Percentiles rank a stretch among this genome's conserved stretches.
phyloP scores from a whole-genome alignment of 495 filamentous ascomycete genomes.

The Penicillium cinerascens region DNA sequence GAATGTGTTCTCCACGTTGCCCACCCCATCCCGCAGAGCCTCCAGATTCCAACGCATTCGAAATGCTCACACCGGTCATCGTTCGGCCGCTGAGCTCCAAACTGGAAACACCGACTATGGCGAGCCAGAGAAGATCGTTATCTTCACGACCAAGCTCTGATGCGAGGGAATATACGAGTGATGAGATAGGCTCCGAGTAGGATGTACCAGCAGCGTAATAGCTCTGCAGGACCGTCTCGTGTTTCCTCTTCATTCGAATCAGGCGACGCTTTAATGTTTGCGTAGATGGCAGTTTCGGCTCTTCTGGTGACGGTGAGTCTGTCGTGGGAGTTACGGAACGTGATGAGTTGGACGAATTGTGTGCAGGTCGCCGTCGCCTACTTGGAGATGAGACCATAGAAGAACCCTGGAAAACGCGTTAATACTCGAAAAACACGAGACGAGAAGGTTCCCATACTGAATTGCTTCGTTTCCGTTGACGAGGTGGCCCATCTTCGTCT shows the following conservation, averaged over 20 bases:
- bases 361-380: conserved; percentile 32
- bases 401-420: conserved; percentile 52
- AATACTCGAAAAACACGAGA: conserved; percentile 5
- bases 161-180: conserved; percentile 87
- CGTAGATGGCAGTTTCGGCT: conserved; percentile 61
- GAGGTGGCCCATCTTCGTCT: conserved; percentile 63
- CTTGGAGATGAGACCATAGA: conserved; percentile 50
- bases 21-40: conserved; percentile 76
- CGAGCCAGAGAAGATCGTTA: conserved; percentile 91
- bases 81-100: conserved; percentile 88
- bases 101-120: conserved; percentile 88
- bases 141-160: conserved; percentile 95
- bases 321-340: conserved; percentile 44
- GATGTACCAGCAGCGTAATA: conserved; percentile 88
- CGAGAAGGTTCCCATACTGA: conserved; percentile 55
- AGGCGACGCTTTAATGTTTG: conserved; percentile 67
- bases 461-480: conserved; percentile 79
- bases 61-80: conserved; percentile 74
- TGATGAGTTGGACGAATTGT: conserved; percentile 45
- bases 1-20: conserved; percentile 76
- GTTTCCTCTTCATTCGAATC: conserved; percentile 67
- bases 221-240: conserved; percentile 64
- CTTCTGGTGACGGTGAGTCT: conserved; percentile 55
- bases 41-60: conserved; percentile 52
- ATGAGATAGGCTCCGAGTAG: conserved; percentile 92